Evolutionary conservation across 805 yeast species (phyloP), one percentile per base, ranked within the genome.

Genomic region (Yamadazyma endophytica): DNA sequence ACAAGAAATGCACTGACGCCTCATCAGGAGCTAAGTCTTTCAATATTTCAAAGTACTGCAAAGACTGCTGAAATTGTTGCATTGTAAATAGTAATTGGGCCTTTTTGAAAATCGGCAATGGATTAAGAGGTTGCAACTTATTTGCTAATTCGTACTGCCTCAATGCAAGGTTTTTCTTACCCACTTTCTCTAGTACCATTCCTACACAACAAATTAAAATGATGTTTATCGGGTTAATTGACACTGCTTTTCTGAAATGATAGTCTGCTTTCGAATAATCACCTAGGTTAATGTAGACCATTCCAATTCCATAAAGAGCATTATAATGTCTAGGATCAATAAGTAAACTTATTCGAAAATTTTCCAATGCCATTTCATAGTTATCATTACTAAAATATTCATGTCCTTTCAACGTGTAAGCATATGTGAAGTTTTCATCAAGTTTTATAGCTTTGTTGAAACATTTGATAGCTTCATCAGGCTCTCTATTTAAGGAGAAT

Each of bases 231-330:
- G 97, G 96, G 50, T 92, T 92, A 29, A 92, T 86, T 21, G 81
- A 75, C 11, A 84, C 76, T 0, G 97, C 97, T 49, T 82, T 85
- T 33, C 87, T 66, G 61, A 90, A 87, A 56, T 87, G 94, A 40
- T 77, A 75, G 47, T 87, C 89, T 1, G 97, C 96, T 46, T 78
- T 77, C 26, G 74, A 77, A 49, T 78, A 78, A 46, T 86, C 88
- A 4, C 97, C 97, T 31, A 88, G 61, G 48, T 87, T 85, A 54
- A 87, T 72, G 53, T 80, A 82, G 17, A 88, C 94, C 90, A 88
- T 87, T 6, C 97, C 98, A 35, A 92, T 74, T 17, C 98, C 98
- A 50, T 92, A 92, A 49, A 89, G 77, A 0, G 97, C 97, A 56
- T 90, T 92, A 57, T 89, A 92, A 52, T 87, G 96, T 35, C 88